phyloP scores from a whole-genome alignment of 2,329 filamentous ascomycete species.

The Colletotrichum australisinense region DNA sequence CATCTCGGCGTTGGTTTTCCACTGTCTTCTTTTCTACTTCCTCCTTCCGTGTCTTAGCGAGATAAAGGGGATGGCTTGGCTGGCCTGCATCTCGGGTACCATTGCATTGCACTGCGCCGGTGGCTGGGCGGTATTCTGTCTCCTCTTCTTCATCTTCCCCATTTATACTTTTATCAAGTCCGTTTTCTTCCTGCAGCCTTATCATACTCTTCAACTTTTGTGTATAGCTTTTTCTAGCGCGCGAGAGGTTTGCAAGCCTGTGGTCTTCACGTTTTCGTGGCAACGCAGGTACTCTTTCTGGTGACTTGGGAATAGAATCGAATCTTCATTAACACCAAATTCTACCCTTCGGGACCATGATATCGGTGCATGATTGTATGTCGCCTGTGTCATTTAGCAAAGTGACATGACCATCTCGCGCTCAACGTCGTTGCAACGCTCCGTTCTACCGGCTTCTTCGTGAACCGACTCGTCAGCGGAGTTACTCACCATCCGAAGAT shows the following conservation, averaged over 20 bases:
- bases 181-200: neutral
- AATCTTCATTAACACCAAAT: neutral
- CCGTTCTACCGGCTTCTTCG: neutral
- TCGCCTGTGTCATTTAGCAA: neutral
- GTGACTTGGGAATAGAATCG: neutral
- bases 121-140: slow-evolving; percentile 4
- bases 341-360: neutral
- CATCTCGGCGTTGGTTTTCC: slow-evolving; percentile 4
- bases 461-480: neutral
- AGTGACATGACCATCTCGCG: neutral
- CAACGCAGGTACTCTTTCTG: neutral
- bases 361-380: too few relatives aligned
- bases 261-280: neutral
- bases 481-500: neutral
- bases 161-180: neutral
- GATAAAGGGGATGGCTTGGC: slow-evolving; percentile 9
- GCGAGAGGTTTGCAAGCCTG: neutral
- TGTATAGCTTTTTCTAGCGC: slow-evolving; percentile 1
- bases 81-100: slow-evolving; percentile 28
- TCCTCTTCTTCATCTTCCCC: neutral
- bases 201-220: neutral
- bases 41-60: neutral
- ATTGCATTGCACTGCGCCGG: slow-evolving; percentile 29
- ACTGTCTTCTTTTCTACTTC: neutral
- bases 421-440: neutral